Base-by-base conservation (phyloP, 1,284 basidiomycete genomes). In the Schizophyllum amplum region DNA sequence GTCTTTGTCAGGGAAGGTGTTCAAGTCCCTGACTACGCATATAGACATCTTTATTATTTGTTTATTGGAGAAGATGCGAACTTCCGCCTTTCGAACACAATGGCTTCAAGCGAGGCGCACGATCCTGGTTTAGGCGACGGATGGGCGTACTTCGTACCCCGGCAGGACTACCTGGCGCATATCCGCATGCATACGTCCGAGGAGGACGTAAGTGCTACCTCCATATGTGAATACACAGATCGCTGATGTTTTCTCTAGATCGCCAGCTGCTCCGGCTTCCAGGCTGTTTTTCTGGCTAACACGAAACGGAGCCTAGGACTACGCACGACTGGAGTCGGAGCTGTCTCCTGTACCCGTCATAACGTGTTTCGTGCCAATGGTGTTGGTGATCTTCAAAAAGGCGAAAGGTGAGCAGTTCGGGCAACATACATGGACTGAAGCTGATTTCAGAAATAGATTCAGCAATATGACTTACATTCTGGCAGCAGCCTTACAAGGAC, bases 51-150 rank as follows among this genome's bases (percentile, higher is more conserved):
- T n/a, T n/a, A n/a, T n/a, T n/a, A n/a, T n/a, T n/a, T n/a, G n/a
- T n/a, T n/a, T n/a, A n/a, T n/a, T n/a, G n/a, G n/a, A 1, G 57
- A 69, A 1, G 69, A 69, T 58, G 66, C 64, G 24, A 69, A 69
- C 58, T 70, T 70, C 50, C 60, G 63, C 4, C 59, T 70, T 5
- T 67, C 65, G 33, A 55, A 64, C 4, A 64, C 64, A 42, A 56
- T 60, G 15, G 62, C 66, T 0, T 69, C 69, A 1, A 62, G 56
- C 15, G 57, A 67, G 23, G 56, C 24, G 20, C 49, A 49, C 6
- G 66, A 71, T 53, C 65, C 64, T 4, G 61, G 64, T 7, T 54
- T 68, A 2, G 60, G 55, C 22, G 52, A 63, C 17, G 67, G 68
- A 0, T 65, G 58, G 60, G 60, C 64, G 11, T 69, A 66, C 53